Evolutionary conservation across 2,329 filamentous ascomycete species (phyloP).

Genomic region (Penicillium polonicum): DNA sequence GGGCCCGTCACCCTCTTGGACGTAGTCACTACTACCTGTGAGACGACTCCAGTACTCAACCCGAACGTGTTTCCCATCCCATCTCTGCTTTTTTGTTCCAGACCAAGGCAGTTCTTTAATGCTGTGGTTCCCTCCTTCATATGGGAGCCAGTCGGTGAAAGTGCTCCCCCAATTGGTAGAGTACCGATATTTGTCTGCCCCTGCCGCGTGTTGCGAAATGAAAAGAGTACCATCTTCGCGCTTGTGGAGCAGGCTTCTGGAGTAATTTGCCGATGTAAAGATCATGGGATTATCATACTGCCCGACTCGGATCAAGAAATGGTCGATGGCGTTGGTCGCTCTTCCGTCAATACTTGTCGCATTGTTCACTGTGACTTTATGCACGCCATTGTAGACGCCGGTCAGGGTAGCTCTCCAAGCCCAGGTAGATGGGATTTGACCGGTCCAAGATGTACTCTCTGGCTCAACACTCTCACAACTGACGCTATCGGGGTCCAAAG

Average conservation of each 20-base stretch:
- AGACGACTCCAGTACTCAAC: slow-evolving; percentile 63
- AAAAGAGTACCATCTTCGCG: slow-evolving; percentile 46
- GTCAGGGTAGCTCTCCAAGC: slow-evolving; percentile 53
- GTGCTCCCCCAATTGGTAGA: slow-evolving; percentile 60
- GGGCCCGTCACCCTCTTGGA: slow-evolving; percentile 58
- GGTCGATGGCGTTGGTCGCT: slow-evolving; percentile 56
- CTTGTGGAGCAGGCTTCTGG: slow-evolving; percentile 51
- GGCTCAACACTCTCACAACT: slow-evolving; percentile 46
- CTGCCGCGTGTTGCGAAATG: slow-evolving; percentile 59
- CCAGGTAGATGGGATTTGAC: slow-evolving; percentile 56
- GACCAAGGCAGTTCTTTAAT: slow-evolving; percentile 54
- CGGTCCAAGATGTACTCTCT: slow-evolving; percentile 43
- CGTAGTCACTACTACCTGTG: slow-evolving; percentile 59
- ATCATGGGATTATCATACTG: slow-evolving; percentile 59
- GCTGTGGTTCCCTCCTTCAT: slow-evolving; percentile 52
- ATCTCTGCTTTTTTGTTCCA: slow-evolving; percentile 58
- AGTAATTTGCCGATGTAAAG: slow-evolving; percentile 61
- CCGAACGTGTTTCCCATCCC: slow-evolving; percentile 61
- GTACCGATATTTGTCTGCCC: slow-evolving; percentile 63
- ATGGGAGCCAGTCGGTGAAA: slow-evolving; percentile 60
- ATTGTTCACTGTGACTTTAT: slow-evolving; percentile 59
- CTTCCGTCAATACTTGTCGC: slow-evolving; percentile 45
- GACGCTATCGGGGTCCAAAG: slow-evolving; percentile 47
- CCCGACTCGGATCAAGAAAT: slow-evolving; percentile 62
- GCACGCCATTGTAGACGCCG: slow-evolving; percentile 61